phyloP scores from a whole-genome alignment of 2,329 filamentous ascomycete genomes.

The Zarea fungicola region DNA sequence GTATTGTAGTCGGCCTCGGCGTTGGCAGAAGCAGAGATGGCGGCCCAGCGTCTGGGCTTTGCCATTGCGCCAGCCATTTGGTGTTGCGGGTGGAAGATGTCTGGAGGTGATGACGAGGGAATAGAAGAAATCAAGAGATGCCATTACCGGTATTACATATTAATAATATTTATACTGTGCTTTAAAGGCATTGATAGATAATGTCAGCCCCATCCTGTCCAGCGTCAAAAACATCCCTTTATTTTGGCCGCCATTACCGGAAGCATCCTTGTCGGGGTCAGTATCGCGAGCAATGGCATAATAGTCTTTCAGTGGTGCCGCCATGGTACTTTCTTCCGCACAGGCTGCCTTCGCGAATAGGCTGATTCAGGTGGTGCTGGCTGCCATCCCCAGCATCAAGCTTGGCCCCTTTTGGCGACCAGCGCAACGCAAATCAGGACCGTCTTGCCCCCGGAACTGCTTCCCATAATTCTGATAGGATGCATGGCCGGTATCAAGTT shows the following conservation, averaged over 20 bases:
- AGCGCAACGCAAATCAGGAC: not conserved
- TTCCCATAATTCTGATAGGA: not conserved
- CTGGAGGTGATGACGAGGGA: no score
- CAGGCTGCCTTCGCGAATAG: not conserved
- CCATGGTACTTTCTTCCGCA: not conserved
- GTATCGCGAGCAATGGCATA: conserved; percentile 1
- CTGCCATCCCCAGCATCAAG: not conserved
- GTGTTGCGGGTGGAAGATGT: no score
- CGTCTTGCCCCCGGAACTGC: not conserved
- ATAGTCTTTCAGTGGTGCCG: not conserved
- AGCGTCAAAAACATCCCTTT: no score
- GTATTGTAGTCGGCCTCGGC: no score
- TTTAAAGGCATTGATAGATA: no score
- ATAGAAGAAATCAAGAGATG: no score
- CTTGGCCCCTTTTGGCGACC: not conserved
- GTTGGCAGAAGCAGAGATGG: no score
- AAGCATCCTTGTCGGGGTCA: conserved; percentile 1
- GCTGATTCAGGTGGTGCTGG: not conserved
- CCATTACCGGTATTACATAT: no score
- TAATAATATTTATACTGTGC: no score
- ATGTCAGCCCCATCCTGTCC: no score
- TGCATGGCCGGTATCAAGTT: conserved; percentile 1
- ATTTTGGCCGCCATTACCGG: not conserved
- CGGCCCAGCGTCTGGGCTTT: no score
- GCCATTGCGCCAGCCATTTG: no score